These are phyloP conservation scores for Mycosphaerella sp. DNA, from an alignment of 2,329 filamentous ascomycete genomes.

Conservation along the genomic window DNA sequence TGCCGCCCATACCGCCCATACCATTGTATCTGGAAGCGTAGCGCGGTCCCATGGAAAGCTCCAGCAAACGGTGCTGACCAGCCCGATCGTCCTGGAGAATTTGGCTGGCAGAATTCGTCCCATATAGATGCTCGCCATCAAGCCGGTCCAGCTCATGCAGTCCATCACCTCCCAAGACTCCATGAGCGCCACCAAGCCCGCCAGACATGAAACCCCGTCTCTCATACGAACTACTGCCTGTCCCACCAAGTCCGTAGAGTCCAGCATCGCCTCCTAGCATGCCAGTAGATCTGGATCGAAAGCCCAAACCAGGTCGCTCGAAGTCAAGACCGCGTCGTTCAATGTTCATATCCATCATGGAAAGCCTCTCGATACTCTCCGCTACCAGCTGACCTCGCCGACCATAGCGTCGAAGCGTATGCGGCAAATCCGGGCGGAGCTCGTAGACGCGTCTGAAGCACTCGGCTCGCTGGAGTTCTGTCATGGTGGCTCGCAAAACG, in stretches of 20 bases:
- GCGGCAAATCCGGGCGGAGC: conserved; percentile 10
- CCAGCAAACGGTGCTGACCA: conserved; percentile 1
- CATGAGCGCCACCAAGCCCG: neutral
- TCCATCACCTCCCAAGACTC: neutral
- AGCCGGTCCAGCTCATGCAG: conserved; percentile 1
- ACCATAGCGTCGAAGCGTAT: conserved; percentile 9
- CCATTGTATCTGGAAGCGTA: conserved; percentile 9
- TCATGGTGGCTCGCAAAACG: conserved; percentile 11
- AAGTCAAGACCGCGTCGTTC: neutral
- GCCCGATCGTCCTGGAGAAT: conserved; percentile 3
- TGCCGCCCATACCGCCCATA: neutral
- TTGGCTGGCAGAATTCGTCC: neutral
- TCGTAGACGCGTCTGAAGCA: conserved; percentile 9
- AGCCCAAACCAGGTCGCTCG: neutral
- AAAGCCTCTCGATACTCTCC: conserved; percentile 6
- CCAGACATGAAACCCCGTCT: neutral
- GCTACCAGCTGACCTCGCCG: conserved; percentile 11
- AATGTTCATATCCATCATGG: neutral
- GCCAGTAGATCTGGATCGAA: conserved; percentile 2
- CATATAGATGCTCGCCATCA: neutral
- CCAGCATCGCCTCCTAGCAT: neutral
- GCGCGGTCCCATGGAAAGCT: conserved; percentile 11
- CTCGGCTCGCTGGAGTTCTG: conserved; percentile 8
- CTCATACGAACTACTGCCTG: neutral
- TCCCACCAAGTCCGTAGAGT: neutral